Base-by-base conservation (phyloP, 192 early-diverging fungal genomes). In the Dimargaris verticillata region DNA sequence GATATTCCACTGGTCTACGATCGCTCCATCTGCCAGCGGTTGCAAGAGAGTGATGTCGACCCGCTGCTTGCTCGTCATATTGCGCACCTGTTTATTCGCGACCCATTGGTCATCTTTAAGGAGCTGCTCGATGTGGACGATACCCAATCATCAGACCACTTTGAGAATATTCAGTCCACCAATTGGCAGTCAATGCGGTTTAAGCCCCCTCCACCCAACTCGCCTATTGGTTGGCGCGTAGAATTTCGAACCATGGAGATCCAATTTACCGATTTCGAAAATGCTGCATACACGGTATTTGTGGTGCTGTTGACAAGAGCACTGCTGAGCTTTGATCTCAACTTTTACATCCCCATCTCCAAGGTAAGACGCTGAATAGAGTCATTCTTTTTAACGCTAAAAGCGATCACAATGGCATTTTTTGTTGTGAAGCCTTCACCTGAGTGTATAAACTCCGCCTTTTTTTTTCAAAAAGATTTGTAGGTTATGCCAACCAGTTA, bases 121-220 rank as follows among this genome's bases (percentile, higher is more conserved):
- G 95, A 99, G 73, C 69, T 93, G 45, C 70, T 96, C 54, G 74
- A 93, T 38, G 80, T 89, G 53, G 88, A 96, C 70, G 84, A 98
- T 63, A 68, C 75, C n/a, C 70, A 74, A 13, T 84, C 78, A 33
- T 85, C 88, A 0, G 95, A 99, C 69, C 95, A 99, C 64, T 99
- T 99, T 80, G 95, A 98, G 72, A 99, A 99, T 71, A 80, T 99
- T 44, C 95, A 99, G 76, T 90, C 87, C n/a, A 99, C 95, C 48
- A 99, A 99, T 72, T 99, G 95, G 95, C 95, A 99, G 75, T 93
- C 92, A 17, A 87, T 95, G 82, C 85, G 95, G 10, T 99, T 99
- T 79, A 99, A 99, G 75, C 91, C 92, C 41, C 95, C 95, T 14
- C 87, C 94, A 38, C 92, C 90, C 14, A 81, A 82, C 58, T 82